phyloP scores from a whole-genome alignment of 1,139 yeast genomes.

The Saccharomyces hybrid region DNA sequence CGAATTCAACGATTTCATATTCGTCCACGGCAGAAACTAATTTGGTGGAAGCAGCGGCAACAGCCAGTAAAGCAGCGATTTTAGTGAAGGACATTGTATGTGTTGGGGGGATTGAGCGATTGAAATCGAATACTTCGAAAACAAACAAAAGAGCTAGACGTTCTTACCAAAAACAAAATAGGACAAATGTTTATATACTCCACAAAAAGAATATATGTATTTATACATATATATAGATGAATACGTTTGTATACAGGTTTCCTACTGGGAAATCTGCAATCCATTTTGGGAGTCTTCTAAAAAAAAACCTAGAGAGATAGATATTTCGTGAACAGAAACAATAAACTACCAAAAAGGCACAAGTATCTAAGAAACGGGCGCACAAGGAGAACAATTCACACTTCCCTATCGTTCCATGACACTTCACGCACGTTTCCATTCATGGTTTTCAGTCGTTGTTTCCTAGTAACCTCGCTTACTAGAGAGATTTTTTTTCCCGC shows the following conservation, averaged over 20 bases:
- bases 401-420: no score
- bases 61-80: conserved; percentile 12
- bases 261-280: not conserved
- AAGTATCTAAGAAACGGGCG: no score
- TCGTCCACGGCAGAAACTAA: conserved; percentile 8
- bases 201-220: not conserved
- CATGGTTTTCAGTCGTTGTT: no score
- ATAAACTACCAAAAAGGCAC: no score
- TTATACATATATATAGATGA: not conserved
- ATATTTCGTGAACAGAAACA: no score
- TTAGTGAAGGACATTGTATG: conserved; percentile 9
- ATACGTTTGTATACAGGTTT: not conserved
- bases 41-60: conserved; percentile 11
- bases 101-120: not conserved
- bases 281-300: not conserved
- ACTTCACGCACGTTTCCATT: no score
- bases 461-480: no score
- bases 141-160: no score
- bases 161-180: not conserved
- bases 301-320: not conserved
- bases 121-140: not conserved
- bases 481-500: no score
- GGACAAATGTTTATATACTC: not conserved
- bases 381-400: no score
- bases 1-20: no score